Conservation (phyloP, 2,329 filamentous ascomycete species). For the Alternaria triticimaculans region DNA sequence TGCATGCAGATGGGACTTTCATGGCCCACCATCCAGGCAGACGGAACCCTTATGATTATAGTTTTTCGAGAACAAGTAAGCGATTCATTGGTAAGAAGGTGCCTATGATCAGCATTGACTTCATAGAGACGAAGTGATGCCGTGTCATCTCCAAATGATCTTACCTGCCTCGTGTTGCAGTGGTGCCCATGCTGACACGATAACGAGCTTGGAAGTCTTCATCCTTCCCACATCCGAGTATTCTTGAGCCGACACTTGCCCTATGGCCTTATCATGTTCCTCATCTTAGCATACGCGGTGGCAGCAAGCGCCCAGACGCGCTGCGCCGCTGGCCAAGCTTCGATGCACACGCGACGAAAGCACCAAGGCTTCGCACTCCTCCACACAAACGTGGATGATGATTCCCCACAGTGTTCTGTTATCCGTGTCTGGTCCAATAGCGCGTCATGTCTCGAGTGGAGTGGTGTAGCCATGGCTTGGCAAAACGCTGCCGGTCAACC, state of each 20-base stretch:
- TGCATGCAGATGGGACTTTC: neutral
- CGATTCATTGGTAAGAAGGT: neutral
- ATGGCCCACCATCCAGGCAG: neutral
- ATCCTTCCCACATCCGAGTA: neutral
- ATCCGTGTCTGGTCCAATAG: slow-evolving; percentile 6
- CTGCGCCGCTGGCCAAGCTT: slow-evolving; percentile 12
- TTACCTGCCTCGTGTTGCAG: neutral
- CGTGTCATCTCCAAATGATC: neutral
- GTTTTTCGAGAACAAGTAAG: neutral
- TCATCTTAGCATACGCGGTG: slow-evolving; percentile 10
- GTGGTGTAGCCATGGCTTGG: slow-evolving; percentile 7
- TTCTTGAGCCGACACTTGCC: slow-evolving; percentile 12
- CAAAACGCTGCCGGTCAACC: slow-evolving; percentile 9
- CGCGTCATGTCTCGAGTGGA: neutral
- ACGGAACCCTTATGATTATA: neutral
- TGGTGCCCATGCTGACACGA: neutral
- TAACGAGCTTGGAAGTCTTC: neutral
- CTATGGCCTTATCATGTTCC: neutral
- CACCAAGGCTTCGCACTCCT: slow-evolving; percentile 17
- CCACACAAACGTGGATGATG: slow-evolving; percentile 9
- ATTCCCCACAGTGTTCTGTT: neutral
- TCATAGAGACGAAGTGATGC: neutral
- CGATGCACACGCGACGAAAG: slow-evolving; percentile 18
- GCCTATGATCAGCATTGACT: neutral
- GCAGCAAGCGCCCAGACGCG: slow-evolving; percentile 15